Evolutionary conservation across 2,329 filamentous ascomycete species (phyloP), one percentile per base, ranked within the genome.

Genomic region (Aspergillus ochraceoroseus): DNA sequence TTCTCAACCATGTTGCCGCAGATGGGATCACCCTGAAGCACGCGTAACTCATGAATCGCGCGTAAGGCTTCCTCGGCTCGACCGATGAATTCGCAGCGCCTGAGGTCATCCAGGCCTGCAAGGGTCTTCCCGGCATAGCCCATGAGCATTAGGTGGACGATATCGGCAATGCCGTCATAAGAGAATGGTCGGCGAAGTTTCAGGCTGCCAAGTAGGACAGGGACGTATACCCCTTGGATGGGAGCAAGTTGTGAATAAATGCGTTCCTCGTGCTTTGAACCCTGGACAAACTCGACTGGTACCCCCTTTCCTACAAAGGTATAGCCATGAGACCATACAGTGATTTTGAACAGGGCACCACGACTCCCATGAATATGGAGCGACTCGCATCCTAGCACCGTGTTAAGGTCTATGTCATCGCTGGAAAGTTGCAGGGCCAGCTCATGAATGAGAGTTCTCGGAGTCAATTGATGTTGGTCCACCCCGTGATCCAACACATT

Each of bases 401-500:
- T 7, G 33, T 46, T 14, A 30, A 18, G 32, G 20, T 18, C 11
- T 14, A 14, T 8, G 12, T 8, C 14, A 25, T 43, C 11, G 8
- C 13, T 31, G 20, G 12, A 47, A 28, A 47, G 33, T 15, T 38
- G 40, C 36, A 4, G 39, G 38, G 30, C 31, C 19, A 46, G 15
- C 33, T 25, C 32, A 15, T 19, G 30, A 9, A 39, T 20, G 13
- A 42, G 39, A 7, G 37, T 52, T 20, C 33, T 30, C 14, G 28
- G 38, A 27, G 46, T 46, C 7, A 47, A 38, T 46, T 11, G 40
- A 48, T 54, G 49, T 14, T 35, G 30, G n/a, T 51, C 37, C 25
- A 45, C 40, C 13, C 54, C 51, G 52, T 72, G 66, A 35, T 62
- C 52, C 7, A 29, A 45, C 2, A 62, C 51, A 44, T 72, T 72